phyloP scores from a whole-genome alignment of 1,284 basidiomycete species.

The Melampsora americana region DNA sequence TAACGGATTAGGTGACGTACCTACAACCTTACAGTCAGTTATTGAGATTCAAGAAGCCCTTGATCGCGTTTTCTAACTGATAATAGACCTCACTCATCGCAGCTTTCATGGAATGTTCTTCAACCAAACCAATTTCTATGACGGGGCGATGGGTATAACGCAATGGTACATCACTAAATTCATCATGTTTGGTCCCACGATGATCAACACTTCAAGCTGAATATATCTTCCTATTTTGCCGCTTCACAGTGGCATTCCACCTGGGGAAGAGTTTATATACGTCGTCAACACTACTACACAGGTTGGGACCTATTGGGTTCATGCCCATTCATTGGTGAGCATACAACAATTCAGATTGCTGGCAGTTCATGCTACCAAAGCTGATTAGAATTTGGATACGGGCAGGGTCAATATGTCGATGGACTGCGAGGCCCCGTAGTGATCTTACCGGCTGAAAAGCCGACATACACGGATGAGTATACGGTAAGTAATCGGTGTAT shows the following conservation, averaged over 20 bases:
- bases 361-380: slow-evolving; percentile 12
- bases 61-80: too few relatives aligned
- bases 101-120: slow-evolving; percentile 78
- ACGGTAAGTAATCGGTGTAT: slow-evolving; percentile 72
- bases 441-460: slow-evolving; percentile 63
- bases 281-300: slow-evolving; percentile 74
- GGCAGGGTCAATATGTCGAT: slow-evolving; percentile 56
- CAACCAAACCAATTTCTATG: slow-evolving; percentile 77
- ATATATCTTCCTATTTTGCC: neutral
- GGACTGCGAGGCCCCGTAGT: slow-evolving; percentile 75
- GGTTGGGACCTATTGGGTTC: slow-evolving; percentile 84
- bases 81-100: neutral
- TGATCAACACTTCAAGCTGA: neutral
- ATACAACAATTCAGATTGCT: slow-evolving; percentile 25
- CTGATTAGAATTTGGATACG: neutral
- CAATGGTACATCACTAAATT: slow-evolving; percentile 59
- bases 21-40: slow-evolving; percentile 35
- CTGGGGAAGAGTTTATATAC: slow-evolving; percentile 70
- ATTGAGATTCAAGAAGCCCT: too few relatives aligned
- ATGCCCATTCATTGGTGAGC: slow-evolving; percentile 53
- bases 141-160: slow-evolving; percentile 75
- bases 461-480: slow-evolving; percentile 86
- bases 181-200: neutral
- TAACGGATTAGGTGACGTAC: slow-evolving; percentile 29
- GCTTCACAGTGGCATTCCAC: slow-evolving; percentile 69